Conservation (phyloP, 495 filamentous ascomycete species). For the Neurospora tetrasperma region DNA sequence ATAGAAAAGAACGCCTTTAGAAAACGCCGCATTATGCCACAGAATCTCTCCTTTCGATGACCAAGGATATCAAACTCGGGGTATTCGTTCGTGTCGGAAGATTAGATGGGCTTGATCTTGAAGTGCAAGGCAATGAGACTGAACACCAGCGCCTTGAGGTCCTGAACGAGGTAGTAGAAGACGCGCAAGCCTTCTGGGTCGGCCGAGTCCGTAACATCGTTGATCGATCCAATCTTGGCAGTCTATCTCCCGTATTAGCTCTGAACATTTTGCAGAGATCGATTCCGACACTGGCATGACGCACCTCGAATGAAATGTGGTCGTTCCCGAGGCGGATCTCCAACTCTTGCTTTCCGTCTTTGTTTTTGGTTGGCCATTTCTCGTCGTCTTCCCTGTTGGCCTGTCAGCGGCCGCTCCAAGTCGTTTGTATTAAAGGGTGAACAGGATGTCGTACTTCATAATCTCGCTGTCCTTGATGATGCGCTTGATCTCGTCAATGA, state of each 20-base stretch:
- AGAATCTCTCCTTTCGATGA: neutral
- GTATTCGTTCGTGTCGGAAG: neutral
- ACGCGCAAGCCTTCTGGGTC: conserved; percentile 95
- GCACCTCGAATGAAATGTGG: conserved; percentile 95
- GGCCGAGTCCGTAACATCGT: conserved; percentile 90
- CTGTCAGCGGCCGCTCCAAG: conserved; percentile 17
- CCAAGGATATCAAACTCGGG: conserved; percentile 7
- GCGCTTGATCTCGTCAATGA: conserved; percentile 89
- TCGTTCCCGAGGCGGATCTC: conserved; percentile 92
- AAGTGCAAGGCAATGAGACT: conserved; percentile 94
- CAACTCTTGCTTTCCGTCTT: conserved; percentile 93
- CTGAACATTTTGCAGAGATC: neutral
- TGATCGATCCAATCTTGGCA: conserved; percentile 94
- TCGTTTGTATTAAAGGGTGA: neutral
- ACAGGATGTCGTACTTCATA: conserved; percentile 60
- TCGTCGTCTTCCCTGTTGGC: conserved; percentile 79
- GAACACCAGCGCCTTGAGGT: conserved; percentile 94
- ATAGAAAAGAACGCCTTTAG: neutral
- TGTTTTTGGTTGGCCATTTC: conserved; percentile 99
- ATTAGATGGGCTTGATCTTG: conserved; percentile 88
- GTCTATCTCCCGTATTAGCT: conserved; percentile 50
- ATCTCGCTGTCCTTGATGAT: conserved; percentile 98
- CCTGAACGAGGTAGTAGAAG: conserved; percentile 99
- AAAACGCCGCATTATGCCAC: neutral
- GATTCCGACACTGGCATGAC: neutral